These are phyloP conservation scores for Wickerhamiella domercqiae DNA, from an alignment of 805 yeast species.

Conservation along the genomic window DNA sequence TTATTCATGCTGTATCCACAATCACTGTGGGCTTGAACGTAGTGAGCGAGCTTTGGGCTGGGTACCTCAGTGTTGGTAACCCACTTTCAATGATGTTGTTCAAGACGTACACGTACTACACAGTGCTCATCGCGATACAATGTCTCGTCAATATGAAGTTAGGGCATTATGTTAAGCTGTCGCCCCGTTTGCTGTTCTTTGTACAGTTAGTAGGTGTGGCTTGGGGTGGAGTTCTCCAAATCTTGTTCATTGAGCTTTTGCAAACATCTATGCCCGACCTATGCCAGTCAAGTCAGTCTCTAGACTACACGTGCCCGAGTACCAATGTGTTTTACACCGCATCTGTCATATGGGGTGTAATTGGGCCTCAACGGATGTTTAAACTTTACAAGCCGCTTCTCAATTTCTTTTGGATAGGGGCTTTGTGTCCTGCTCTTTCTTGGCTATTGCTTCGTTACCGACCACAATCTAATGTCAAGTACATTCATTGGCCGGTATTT, in stretches of 20 bases:
- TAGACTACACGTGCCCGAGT: conserved; percentile 35
- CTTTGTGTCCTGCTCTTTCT: conserved; percentile 29
- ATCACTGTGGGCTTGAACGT: conserved; percentile 44
- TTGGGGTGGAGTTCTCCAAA: conserved; percentile 31
- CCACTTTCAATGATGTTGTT: conserved; percentile 49
- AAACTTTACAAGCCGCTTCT: conserved; percentile 38
- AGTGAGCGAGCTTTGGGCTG: conserved; percentile 47
- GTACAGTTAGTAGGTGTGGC: conserved; percentile 34
- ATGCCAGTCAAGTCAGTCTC: conserved; percentile 30
- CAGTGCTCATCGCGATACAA: conserved; percentile 38
- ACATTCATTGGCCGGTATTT: conserved; percentile 54
- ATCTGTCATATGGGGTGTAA: conserved; percentile 47
- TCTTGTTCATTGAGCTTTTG: conserved; percentile 32
- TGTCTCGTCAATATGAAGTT: conserved; percentile 43
- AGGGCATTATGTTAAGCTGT: conserved; percentile 50
- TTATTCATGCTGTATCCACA: conserved; percentile 50
- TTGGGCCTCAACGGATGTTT: conserved; percentile 50
- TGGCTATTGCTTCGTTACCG: conserved; percentile 26
- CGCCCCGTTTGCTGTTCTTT: conserved; percentile 44
- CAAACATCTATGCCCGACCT: conserved; percentile 26
- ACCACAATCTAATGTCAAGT: conserved; percentile 29
- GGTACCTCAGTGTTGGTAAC: conserved; percentile 47
- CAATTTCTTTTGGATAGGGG: conserved; percentile 49
- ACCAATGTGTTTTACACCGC: conserved; percentile 37
- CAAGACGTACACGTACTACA: conserved; percentile 43